Conservation (phyloP, 768 basidiomycete genomes). For the Pleurotus cornucopiae region DNA sequence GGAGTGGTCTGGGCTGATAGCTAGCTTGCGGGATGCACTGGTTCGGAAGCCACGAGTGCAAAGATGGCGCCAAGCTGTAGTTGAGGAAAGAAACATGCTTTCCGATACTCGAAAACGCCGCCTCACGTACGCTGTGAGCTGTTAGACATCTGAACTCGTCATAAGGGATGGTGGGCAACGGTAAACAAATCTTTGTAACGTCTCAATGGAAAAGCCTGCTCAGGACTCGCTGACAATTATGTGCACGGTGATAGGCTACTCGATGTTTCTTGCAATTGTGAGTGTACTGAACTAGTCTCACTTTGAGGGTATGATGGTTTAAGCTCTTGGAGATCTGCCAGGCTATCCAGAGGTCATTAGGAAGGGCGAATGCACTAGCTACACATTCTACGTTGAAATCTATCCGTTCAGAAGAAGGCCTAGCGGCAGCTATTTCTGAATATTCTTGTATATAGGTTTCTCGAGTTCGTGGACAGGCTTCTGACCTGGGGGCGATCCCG, state of each 20-base stretch:
- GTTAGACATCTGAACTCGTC: neutral
- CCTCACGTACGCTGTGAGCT: neutral
- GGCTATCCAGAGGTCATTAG: neutral
- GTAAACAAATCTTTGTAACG: too few species aligned
- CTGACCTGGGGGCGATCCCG: slow-evolving; percentile 79
- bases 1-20: slow-evolving; percentile 35
- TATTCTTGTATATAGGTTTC: slow-evolving; percentile 74
- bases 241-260: too few species aligned
- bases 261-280: too few species aligned
- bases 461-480: slow-evolving; percentile 85
- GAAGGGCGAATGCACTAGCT: neutral
- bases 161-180: neutral
- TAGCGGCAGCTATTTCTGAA: slow-evolving; percentile 64
- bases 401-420: neutral
- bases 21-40: neutral
- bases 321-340: neutral
- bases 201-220: too few species aligned
- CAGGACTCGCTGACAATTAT: too few species aligned
- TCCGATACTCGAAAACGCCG: neutral
- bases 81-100: neutral
- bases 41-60: neutral
- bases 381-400: neutral
- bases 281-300: too few species aligned
- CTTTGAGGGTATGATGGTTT: too few species aligned
- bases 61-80: neutral